These are phyloP conservation scores for Phytophthora sp. DNA, from an alignment of 352 stramenopile species.

Conservation along the genomic window DNA sequence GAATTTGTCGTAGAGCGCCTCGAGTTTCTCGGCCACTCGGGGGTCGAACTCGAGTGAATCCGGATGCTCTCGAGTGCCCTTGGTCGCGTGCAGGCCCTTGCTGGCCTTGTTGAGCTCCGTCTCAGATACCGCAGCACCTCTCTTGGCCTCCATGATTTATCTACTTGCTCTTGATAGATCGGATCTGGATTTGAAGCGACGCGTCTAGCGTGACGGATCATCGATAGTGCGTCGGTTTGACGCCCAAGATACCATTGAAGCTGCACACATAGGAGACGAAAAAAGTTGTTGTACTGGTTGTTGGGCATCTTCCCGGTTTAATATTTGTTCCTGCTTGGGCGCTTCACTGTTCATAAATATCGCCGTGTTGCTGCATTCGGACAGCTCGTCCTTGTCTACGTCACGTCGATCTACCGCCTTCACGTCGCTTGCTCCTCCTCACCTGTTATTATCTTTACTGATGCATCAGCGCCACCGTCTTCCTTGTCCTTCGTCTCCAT, in stretches of 20 bases:
- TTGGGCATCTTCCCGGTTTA: conserved; percentile 7
- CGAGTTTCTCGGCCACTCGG: conserved; percentile 56
- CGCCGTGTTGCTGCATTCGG: conserved; percentile 29
- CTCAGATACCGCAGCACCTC: conserved; percentile 47
- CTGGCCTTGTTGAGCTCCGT: conserved; percentile 67
- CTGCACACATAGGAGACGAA: too few species aligned
- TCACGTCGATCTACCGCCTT: conserved; percentile 18
- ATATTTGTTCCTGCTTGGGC: conserved; percentile 12
- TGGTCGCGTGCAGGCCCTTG: conserved; percentile 68
- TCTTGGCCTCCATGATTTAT: conserved; percentile 78
- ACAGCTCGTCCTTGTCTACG: conserved; percentile 22
- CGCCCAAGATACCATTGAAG: neutral
- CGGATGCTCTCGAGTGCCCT: conserved; percentile 61
- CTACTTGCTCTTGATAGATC: neutral
- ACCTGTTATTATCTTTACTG: neutral
- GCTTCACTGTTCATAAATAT: conserved; percentile 38
- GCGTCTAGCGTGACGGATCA: conserved; percentile 10
- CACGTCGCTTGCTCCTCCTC: conserved; percentile 11
- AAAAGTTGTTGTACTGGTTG: neutral
- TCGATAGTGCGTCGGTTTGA: neutral
- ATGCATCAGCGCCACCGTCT: neutral
- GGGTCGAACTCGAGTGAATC: conserved; percentile 79
- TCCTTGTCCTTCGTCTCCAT: neutral
- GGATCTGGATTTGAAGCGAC: conserved; percentile 27
- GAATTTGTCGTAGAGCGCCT: conserved; percentile 66